Evolutionary conservation across 1,284 basidiomycete genomes (phyloP).

Genomic region (Pseudozyma pruni): DNA sequence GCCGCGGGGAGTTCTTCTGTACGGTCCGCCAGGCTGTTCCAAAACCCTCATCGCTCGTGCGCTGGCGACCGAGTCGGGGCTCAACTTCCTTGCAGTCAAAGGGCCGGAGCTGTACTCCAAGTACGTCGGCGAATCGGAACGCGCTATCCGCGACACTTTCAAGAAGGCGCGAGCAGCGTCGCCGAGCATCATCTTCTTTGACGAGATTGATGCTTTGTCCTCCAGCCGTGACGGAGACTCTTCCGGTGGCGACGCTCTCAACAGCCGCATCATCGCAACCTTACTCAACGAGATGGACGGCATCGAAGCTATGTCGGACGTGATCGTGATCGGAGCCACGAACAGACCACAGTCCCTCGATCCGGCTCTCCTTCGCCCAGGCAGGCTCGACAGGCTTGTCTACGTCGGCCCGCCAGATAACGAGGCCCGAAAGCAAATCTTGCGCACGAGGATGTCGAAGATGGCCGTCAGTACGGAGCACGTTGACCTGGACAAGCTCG

Average conservation of each 20-base stretch:
- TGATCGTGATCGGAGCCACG: constrained; percentile 94
- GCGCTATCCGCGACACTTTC: constrained; percentile 93
- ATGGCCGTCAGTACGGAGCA: constrained; percentile 81
- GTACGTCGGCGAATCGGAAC: constrained; percentile 96
- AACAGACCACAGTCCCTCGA: constrained; percentile 95
- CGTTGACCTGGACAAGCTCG: constrained; percentile 78
- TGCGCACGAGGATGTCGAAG: constrained; percentile 78
- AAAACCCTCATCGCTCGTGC: constrained; percentile 95
- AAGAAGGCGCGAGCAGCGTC: constrained; percentile 91
- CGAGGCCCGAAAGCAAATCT: constrained; percentile 82
- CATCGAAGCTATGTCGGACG: constrained; percentile 89
- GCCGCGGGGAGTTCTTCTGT: constrained; percentile 89
- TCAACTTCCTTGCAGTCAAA: constrained; percentile 98
- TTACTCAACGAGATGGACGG: constrained; percentile 97
- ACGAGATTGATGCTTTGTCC: constrained; percentile 95
- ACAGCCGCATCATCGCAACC: constrained; percentile 89
- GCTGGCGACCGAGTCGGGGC: constrained; percentile 90
- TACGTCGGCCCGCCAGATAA: constrained; percentile 92
- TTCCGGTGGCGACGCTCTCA: constrained; percentile 72
- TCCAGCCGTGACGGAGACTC: constrained; percentile 77
- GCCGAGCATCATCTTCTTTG: constrained; percentile 96
- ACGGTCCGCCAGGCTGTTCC: constrained; percentile 96
- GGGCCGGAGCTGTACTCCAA: constrained; percentile 97
- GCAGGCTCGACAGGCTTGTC: constrained; percentile 91
- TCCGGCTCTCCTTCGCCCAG: constrained; percentile 91